Conservation (phyloP, 2,329 filamentous ascomycete species). For the Dothideomycetes sp. region DNA sequence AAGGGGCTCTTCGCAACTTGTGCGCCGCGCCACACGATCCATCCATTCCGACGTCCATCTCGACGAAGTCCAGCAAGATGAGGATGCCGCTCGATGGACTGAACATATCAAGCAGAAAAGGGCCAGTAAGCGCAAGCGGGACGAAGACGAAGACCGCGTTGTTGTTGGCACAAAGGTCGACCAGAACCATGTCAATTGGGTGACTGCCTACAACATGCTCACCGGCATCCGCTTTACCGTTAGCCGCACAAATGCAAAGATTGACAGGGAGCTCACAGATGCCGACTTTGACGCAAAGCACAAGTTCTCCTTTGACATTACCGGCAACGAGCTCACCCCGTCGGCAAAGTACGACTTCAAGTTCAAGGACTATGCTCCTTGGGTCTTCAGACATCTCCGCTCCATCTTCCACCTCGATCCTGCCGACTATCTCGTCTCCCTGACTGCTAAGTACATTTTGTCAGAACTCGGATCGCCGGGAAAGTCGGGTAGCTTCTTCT, state of each 20-base stretch:
- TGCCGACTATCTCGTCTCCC: constrained; percentile 93
- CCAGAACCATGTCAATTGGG: constrained; percentile 93
- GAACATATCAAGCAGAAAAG: constrained; percentile 87
- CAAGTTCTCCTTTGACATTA: constrained; percentile 98
- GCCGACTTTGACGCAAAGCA: constrained; percentile 89
- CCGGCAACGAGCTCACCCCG: constrained; percentile 91
- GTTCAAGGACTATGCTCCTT: constrained; percentile 99
- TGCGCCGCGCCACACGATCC: constrained; percentile 69
- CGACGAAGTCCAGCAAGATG: constrained; percentile 76
- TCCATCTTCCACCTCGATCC: constrained; percentile 83
- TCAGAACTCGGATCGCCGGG: constrained; percentile 94
- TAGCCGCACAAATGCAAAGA: constrained; percentile 90
- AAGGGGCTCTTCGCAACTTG: constrained; percentile 73
- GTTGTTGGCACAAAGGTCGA: constrained; percentile 96
- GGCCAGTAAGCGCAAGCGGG: constrained; percentile 72
- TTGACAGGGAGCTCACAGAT: constrained; percentile 80
- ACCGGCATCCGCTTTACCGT: constrained; percentile 97
- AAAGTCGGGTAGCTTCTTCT: constrained; percentile 98
- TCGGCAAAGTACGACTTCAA: constrained; percentile 99
- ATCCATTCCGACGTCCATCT: constrained; percentile 65
- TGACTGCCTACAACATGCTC: constrained; percentile 98
- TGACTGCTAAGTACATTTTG: constrained; percentile 97
- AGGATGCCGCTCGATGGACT: constrained; percentile 84
- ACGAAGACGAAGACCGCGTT: constrained; percentile 81
- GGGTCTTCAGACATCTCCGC: constrained; percentile 92